Base-by-base conservation (phyloP, 495 filamentous ascomycete genomes). In the Annulohypoxylon stygium region DNA sequence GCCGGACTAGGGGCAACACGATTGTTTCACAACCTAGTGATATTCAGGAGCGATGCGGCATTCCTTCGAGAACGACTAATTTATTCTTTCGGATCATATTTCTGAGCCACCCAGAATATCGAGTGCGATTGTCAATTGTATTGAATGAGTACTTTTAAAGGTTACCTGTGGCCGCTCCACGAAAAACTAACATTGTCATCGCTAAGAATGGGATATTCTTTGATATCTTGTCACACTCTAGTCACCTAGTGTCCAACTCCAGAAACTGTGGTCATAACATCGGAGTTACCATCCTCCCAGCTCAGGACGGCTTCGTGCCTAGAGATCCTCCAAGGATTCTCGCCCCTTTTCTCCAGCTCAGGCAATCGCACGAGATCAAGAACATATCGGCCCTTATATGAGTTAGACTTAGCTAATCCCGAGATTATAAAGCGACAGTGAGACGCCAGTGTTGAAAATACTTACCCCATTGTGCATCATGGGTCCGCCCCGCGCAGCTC, bases 261-360 rank as follows among this genome's bases (percentile, higher is more conserved):
- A 1, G 59, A 14, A 59, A 68, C 51, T 34, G 23, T 30, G 1
- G 16, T 48, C 70, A 73, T 73, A 16, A 73, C 64, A 68, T 73
- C 70, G 2, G 70, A 20, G 59, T 43, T 73, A 0, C 70, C 70
- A 60, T 68, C 70, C 20, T 73, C 70, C 70, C 64, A 73, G 14
- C 12, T 30, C 3, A 65, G 4, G 9, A 61, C 12, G 5, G 65
- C 60, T 10, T 11, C 45, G 5, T 73, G 75, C 25, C 65, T 76
- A 20, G 67, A 76, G 30, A 80, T 71, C 3, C 79, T 63, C 79
- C 77, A 80, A 0, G 77, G 77, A 36, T 80, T 79, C 12, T 69
- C 25, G 7, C 75, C 77, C 36, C 75, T 62, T 10, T 59, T 12
- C 63, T 80, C 79, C 1, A 80, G 59, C 33, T 70, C 74, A 0